Conservation (phyloP, 2,329 filamentous ascomycete genomes). For the Colletotrichum shisoi region DNA sequence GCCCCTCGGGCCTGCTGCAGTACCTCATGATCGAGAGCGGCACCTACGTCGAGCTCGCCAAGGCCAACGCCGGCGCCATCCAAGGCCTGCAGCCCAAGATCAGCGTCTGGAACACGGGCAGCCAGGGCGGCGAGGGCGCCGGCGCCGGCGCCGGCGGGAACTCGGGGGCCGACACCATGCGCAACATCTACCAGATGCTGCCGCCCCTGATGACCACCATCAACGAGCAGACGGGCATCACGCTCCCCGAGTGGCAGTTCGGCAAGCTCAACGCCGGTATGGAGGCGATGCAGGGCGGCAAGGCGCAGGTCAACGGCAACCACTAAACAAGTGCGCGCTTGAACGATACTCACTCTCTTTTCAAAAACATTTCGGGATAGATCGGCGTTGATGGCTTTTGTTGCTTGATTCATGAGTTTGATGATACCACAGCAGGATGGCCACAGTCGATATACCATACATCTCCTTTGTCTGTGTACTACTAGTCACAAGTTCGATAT, state of each 20-base stretch:
- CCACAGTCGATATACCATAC: slow-evolving; percentile 17
- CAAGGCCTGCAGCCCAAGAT: slow-evolving; percentile 86
- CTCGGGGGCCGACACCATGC: slow-evolving; percentile 67
- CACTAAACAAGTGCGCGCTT: background rate
- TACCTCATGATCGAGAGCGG: slow-evolving; percentile 89
- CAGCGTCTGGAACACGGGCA: slow-evolving; percentile 85
- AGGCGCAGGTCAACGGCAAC: slow-evolving; percentile 27
- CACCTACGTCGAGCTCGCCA: slow-evolving; percentile 78
- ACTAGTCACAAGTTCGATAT: background rate
- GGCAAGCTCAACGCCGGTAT: slow-evolving; percentile 54
- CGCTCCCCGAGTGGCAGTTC: slow-evolving; percentile 79
- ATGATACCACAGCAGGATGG: slow-evolving; percentile 29
- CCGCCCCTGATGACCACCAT: slow-evolving; percentile 85
- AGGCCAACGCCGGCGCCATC: slow-evolving; percentile 79
- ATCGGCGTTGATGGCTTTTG: slow-evolving; percentile 23
- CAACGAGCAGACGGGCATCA: slow-evolving; percentile 86
- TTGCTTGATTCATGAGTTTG: slow-evolving; percentile 13
- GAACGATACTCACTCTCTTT: background rate
- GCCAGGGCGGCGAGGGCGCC: slow-evolving; percentile 54
- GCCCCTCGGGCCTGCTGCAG: slow-evolving; percentile 78
- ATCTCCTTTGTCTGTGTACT: slow-evolving; percentile 30
- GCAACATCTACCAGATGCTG: slow-evolving; percentile 84
- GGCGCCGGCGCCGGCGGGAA: slow-evolving; percentile 53
- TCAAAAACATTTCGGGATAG: background rate
- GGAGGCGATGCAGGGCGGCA: slow-evolving; percentile 44